Evolutionary conservation across 129 eudicot genomes (phyloP), one percentile per base, ranked within the genome.

Genomic region (carrot (Daucus carota)): DNA sequence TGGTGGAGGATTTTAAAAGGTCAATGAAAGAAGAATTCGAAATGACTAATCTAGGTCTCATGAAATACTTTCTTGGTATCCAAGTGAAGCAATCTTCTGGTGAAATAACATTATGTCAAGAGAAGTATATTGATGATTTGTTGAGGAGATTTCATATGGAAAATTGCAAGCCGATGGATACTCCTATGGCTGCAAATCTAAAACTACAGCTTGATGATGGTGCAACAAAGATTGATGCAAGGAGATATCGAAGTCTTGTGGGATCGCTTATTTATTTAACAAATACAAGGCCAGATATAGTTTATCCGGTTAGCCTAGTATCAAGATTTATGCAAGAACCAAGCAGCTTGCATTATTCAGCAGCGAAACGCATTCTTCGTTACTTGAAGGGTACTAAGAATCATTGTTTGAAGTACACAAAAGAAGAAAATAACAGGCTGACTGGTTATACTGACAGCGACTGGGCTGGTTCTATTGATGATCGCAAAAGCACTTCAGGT

Each of bases 61-160:
- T 65, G 71, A n/a, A 65, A 15, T 65, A 65, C 34, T 26, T 65
- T 65, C 34, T 65, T n/a, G 71, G 71, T 31, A 31, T 65, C 34
- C 34, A 26, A 24, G 71, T 65, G 71, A 65, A 65, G 34, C 71
- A 65, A 65, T 13, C 34, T 29, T 6, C 29, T 1, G 71, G 34
- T 29, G 71, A 36, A 22, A 29, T 65, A 12, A n/a, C 11, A 41
- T 50, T 65, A 12, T 65, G 70, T 65, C 70, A 65, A 65, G 70
- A 65, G 10, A 65, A 65, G 5, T 78, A 52, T 33, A 67, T 44
- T 33, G 52, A 67, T 52, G 16, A 26, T 24, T 46, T 78, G 81
- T 68, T 78, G 75, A 78, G 14, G 22, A 50, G 40, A 26, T 78
- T 78, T 52, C 66, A 78, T n/a, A 78, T 48, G 76, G 34, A 36